Evolutionary conservation across 306 rosid species (phyloP).

Genomic region (Castanea crenata): DNA sequence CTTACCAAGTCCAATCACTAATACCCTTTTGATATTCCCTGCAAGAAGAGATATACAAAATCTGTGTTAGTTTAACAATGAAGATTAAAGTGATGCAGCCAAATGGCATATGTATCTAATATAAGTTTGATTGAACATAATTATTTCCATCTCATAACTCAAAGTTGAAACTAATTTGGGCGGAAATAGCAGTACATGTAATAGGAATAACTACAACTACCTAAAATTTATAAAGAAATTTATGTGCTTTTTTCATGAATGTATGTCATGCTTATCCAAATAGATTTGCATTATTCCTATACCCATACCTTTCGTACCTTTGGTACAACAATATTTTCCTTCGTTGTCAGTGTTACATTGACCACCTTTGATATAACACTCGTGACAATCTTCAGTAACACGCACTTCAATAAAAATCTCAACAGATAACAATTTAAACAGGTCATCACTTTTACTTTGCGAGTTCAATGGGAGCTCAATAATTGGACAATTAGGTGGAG

Average conservation of each 20-base stretch:
- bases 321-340: neutral
- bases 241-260: no score
- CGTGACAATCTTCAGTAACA: neutral
- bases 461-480: conserved; percentile 20
- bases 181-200: no score
- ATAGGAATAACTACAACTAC: no score
- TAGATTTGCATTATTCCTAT: neutral
- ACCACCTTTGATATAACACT: accelerated
- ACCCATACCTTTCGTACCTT: neutral
- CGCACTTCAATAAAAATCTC: accelerated
- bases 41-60: no score
- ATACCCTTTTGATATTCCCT: no score
- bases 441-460: neutral
- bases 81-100: neutral
- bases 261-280: no score
- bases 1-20: no score
- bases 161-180: no score
- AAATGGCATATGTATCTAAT: no score
- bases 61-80: no score
- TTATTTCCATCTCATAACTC: neutral
- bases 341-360: conserved; percentile 3
- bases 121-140: neutral
- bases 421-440: neutral
- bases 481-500: conserved; percentile 14
- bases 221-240: no score